Evolutionary conservation across 805 yeast genomes (phyloP).

Genomic region (Ogataea corticis): DNA sequence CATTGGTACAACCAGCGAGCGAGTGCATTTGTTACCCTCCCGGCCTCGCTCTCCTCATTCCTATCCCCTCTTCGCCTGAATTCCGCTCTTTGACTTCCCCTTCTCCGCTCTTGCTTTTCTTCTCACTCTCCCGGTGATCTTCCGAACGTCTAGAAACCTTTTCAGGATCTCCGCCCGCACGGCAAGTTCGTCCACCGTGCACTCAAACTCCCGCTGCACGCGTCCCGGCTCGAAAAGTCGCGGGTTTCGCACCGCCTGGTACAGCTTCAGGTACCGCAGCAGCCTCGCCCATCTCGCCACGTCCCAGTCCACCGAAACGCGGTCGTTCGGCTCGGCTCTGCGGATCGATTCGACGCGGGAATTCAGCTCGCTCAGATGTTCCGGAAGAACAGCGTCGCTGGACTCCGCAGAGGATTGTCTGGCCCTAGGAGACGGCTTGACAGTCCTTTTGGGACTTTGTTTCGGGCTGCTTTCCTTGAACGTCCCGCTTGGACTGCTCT

Average conservation of each 20-base stretch:
- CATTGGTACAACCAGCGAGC: not conserved
- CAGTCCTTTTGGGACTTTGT: too few species aligned
- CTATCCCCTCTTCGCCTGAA: too few species aligned
- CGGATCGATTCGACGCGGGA: not conserved
- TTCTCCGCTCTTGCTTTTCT: too few species aligned
- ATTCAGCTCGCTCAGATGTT: not conserved
- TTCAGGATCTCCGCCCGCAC: constrained; percentile 22
- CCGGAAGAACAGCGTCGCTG: not conserved
- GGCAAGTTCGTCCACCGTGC: constrained; percentile 25
- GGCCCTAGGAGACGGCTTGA: too few species aligned
- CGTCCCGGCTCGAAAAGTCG: constrained; percentile 13
- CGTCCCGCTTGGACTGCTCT: too few species aligned
- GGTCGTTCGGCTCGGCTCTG: not conserved
- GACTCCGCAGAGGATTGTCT: too few species aligned
- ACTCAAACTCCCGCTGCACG: constrained; percentile 22
- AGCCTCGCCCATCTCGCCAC: constrained; percentile 26
- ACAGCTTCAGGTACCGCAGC: constrained; percentile 21
- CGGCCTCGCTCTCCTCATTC: too few species aligned
- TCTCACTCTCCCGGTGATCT: constrained; percentile 14
- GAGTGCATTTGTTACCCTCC: too few species aligned
- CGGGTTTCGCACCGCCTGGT: constrained; percentile 19
- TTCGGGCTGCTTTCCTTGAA: too few species aligned
- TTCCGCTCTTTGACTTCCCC: too few species aligned
- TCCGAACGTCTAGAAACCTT: constrained; percentile 21
- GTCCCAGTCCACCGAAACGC: too few species aligned